Evolutionary conservation across 2,329 filamentous ascomycete genomes (phyloP).

Genomic region (Sporothrix inflata): DNA sequence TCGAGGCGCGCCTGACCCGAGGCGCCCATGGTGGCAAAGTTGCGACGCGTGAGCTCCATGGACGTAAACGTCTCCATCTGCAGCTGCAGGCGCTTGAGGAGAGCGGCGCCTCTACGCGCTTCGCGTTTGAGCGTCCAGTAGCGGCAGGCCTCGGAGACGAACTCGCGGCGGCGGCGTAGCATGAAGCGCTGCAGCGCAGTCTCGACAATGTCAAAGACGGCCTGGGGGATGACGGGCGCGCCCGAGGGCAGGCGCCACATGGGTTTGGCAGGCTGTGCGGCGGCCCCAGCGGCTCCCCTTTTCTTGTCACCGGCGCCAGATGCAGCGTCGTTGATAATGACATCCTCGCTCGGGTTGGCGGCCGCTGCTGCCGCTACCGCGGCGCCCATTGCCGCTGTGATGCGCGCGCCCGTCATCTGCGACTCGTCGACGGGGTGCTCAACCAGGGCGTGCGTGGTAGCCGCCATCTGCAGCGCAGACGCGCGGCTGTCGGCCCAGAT

Average conservation of each 20-base stretch:
- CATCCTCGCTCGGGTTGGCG: constrained; percentile 50
- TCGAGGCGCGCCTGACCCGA: constrained; percentile 76
- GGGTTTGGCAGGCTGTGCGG: constrained; percentile 54
- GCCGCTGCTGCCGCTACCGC: neutral
- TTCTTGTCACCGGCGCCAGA: constrained; percentile 54
- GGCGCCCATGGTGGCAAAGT: constrained; percentile 94
- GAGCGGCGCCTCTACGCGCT: constrained; percentile 83
- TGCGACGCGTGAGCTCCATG: constrained; percentile 93
- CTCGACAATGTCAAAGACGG: constrained; percentile 84
- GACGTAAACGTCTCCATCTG: constrained; percentile 97
- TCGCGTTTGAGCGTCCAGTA: constrained; percentile 99
- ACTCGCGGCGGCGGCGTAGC: constrained; percentile 83
- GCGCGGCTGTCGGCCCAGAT: constrained; percentile 92
- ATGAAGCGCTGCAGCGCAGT: constrained; percentile 80
- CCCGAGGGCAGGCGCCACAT: constrained; percentile 94
- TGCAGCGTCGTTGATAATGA: neutral
- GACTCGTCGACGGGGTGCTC: constrained; percentile 78
- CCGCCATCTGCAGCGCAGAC: constrained; percentile 78
- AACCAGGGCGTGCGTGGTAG: constrained; percentile 63
- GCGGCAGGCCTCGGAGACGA: constrained; percentile 87
- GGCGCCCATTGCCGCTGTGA: constrained; percentile 65
- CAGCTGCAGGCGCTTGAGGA: constrained; percentile 89
- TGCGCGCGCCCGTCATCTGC: constrained; percentile 80
- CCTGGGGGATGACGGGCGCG: constrained; percentile 88
- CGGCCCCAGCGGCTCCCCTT: constrained; percentile 55